Evolutionary conservation across 2,329 filamentous ascomycete species (phyloP), one percentile per base, ranked within the genome.

Genomic region (Nemania bipapillata): DNA sequence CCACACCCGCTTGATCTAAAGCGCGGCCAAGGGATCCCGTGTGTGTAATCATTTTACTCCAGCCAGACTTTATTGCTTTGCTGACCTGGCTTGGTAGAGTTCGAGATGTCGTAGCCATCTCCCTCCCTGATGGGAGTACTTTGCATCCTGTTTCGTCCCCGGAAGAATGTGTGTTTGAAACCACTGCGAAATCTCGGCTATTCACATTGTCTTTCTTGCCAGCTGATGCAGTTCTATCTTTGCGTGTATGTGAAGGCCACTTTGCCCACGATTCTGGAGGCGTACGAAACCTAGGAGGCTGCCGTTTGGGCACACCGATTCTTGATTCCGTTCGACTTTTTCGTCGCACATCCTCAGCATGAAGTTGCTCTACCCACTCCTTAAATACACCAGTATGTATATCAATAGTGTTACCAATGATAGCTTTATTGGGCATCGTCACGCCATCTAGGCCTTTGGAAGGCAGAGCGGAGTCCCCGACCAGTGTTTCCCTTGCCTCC

Each of bases 241-340:
- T 58, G 1, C 77, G 76, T 56, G 75, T 76, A 65, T 77, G 75
- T 4, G 77, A 79, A 20, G 77, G 77, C 77, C 77, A 79, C 59
- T 72, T 78, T 30, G 77, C 76, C 77, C 77, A 79, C 8, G 77
- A 76, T 53, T 69, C 71, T 12, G 77, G 77, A 35, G 76, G 75
- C 11, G 71, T 76, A 28, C 66, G 65, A 26, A 70, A 50, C 50
- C 59, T 65, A 57, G 56, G 52, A 56, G 60, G 54, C 45, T 32
- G 71, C 57, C 28, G 61, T 50, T 61, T 66, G 15, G 55, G 55
- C 17, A 35, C 11, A 30, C 30, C 52, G 5, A 54, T 42, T 50
- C 47, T 50, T 55, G 65, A 63, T 40, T 52, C 59, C 20, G 49
- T 24, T 62, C 54, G 66, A 35, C 47, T 55, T 37, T 65, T 65